Evolutionary conservation across 2,329 filamentous ascomycete genomes (phyloP), one percentile per base, ranked within the genome.

Genomic region (Clarireedia monteithiana): DNA sequence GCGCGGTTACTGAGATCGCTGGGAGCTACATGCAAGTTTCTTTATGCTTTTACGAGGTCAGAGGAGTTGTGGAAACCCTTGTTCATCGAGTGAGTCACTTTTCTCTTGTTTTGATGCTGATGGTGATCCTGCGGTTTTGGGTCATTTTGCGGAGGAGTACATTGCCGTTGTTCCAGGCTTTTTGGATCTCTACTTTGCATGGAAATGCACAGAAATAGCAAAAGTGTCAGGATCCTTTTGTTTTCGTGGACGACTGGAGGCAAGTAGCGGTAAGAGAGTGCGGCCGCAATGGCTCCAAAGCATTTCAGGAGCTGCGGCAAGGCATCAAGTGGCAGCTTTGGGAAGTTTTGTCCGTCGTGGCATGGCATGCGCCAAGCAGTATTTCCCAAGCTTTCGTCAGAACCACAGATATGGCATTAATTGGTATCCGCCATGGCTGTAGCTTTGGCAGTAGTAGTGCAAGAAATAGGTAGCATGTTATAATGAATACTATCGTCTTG

Each of bases 61-160:
- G 92, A 96, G 61, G 92, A 97, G 65, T 70, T 96, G 38, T 97
- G 92, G 92, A 91, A 94, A 71, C 72, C 84, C 17, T 71, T 96
- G 20, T 95, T 92, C 66, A 78, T 95, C 61, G 81, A 83, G 91
- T 96, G 84, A 82, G 89, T 84, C 57, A 51, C n/a, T 57, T 47
- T 56, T 54, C 14, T 55, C 20, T 48, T 12, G n/a, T 36, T 27
- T 9, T 26, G 17, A 14, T 48, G 36, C 20, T 26, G 1, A 14
- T 42, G 15, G n/a, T 24, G 10, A 15, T 23, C 6, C 15, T 15
- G 30, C 45, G 42, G 7, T 7, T 15, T 17, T 15, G 9, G 42
- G 20, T 4, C 6, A 14, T 46, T 42, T 23, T 24, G 42, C 10
- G 39, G 39, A 42, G 39, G 7, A n/a, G 20, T 17, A 2, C 38